Percentiles rank a stretch among this genome's conserved stretches.
These are phyloP conservation scores for Irineochytrium annulatum DNA, from an alignment of 192 early-diverging fungal species.

Conservation along the genomic window DNA sequence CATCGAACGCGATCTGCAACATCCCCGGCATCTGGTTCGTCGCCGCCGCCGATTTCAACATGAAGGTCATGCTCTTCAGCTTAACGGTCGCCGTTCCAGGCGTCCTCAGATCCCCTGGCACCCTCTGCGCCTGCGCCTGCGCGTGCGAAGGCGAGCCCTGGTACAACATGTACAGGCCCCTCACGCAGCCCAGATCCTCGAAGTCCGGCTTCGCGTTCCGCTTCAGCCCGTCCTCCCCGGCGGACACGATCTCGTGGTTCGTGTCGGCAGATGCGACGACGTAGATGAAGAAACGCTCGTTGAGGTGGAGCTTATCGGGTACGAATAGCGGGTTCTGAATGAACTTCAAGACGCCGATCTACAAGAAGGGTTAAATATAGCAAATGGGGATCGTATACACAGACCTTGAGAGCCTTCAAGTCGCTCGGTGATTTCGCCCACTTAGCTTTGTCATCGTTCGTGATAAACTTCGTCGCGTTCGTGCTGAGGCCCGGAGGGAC, in stretches of 20 bases:
- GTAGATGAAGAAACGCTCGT: conserved; percentile 58
- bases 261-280: conserved; percentile 65
- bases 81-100: conserved; percentile 57
- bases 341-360: conserved; percentile 28
- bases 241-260: conserved; percentile 60
- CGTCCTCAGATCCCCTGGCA: conserved; percentile 3
- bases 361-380: background rate
- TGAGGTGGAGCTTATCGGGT: conserved; percentile 37
- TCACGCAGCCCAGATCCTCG: conserved; percentile 57
- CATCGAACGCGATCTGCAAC: conserved; percentile 72
- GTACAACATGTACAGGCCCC: conserved; percentile 55
- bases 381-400: background rate
- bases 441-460: conserved; percentile 67
- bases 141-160: conserved; percentile 37
- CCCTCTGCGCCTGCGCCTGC: background rate
- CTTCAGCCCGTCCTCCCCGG: conserved; percentile 79
- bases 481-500: conserved; percentile 58
- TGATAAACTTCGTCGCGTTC: conserved; percentile 51
- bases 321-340: conserved; percentile 22
- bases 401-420: conserved; percentile 33
- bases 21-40: conserved; percentile 65
- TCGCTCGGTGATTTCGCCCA: conserved; percentile 49
- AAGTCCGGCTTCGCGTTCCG: conserved; percentile 63
- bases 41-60: conserved; percentile 64
- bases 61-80: conserved; percentile 53